These are phyloP conservation scores for Aspergillus felis DNA, from an alignment of 2,329 filamentous ascomycete genomes.

Conservation along the genomic window DNA sequence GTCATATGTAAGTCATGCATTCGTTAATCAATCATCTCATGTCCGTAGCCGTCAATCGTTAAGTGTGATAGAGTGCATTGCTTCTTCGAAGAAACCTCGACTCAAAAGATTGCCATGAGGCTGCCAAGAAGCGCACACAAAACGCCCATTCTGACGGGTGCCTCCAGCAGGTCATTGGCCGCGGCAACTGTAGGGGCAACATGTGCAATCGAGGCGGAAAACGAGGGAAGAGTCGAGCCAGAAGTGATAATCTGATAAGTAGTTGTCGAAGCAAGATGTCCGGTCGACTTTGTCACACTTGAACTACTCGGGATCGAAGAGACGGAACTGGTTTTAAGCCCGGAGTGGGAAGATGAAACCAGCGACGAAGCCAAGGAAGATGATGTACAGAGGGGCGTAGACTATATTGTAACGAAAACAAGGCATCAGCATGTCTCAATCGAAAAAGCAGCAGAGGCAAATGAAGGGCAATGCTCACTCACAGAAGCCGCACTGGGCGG, in stretches of 20 bases:
- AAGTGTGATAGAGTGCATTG: slow-evolving; percentile 9
- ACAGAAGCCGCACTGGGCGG: slow-evolving; percentile 65
- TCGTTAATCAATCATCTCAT: background rate
- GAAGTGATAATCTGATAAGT: slow-evolving; percentile 1
- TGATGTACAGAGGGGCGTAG: slow-evolving; percentile 53
- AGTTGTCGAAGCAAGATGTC: slow-evolving; percentile 5
- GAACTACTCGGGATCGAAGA: slow-evolving; percentile 8
- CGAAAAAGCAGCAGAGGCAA: slow-evolving; percentile 9
- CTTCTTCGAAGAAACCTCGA: background rate
- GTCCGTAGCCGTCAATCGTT: background rate
- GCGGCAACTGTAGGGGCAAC: slow-evolving; percentile 17
- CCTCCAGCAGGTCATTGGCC: slow-evolving; percentile 12
- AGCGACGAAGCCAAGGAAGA: slow-evolving; percentile 43
- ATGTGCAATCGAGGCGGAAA: slow-evolving; percentile 5
- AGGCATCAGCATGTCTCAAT: slow-evolving; percentile 23
- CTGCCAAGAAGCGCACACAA: slow-evolving; percentile 23
- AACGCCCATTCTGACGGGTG: slow-evolving; percentile 11
- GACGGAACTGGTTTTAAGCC: slow-evolving; percentile 34
- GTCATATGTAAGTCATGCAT: background rate
- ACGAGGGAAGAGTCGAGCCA: slow-evolving; percentile 1
- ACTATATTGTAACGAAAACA: slow-evolving; percentile 31
- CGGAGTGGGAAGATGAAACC: slow-evolving; percentile 46
- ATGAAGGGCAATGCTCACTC: slow-evolving; percentile 51
- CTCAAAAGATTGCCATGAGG: slow-evolving; percentile 19
- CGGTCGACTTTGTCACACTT: background rate